Conservation (phyloP, 768 basidiomycete species). For the Podaxis pistillaris region DNA sequence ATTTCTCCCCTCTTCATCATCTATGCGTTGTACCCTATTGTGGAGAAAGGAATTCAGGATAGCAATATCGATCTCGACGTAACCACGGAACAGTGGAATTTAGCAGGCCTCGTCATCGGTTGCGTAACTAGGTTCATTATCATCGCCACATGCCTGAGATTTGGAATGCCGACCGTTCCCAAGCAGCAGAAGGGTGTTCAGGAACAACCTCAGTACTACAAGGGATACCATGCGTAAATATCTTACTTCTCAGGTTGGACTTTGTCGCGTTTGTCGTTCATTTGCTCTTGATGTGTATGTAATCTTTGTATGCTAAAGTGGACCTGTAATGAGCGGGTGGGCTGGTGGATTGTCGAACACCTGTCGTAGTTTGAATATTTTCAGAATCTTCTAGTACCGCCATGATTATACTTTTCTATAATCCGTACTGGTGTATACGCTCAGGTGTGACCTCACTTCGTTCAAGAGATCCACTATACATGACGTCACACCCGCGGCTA, state of each 20-base stretch:
- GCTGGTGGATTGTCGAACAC: too few species aligned
- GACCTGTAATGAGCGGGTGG: too few species aligned
- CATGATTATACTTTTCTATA: too few species aligned
- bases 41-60: not conserved
- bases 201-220: not conserved
- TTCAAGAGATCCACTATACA: too few species aligned
- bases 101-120: not conserved
- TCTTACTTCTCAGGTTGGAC: not conserved
- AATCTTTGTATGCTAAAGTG: too few species aligned
- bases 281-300: not conserved
- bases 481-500: too few species aligned
- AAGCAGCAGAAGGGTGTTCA: not conserved
- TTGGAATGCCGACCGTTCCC: not conserved
- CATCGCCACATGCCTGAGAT: slow-evolving; percentile 3
- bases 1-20: not conserved
- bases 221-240: not conserved
- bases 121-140: slow-evolving; percentile 6
- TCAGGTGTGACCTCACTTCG: too few species aligned
- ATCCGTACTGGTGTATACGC: too few species aligned
- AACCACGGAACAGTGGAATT: not conserved
- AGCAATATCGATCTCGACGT: not conserved
- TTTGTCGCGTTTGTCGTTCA: not conserved
- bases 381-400: too few species aligned
- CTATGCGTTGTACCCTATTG: not conserved
- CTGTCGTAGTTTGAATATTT: too few species aligned